These are phyloP conservation scores for Patellifolia procumbens DNA, from an alignment of 179 eudicot genomes.

Conservation along the genomic window DNA sequence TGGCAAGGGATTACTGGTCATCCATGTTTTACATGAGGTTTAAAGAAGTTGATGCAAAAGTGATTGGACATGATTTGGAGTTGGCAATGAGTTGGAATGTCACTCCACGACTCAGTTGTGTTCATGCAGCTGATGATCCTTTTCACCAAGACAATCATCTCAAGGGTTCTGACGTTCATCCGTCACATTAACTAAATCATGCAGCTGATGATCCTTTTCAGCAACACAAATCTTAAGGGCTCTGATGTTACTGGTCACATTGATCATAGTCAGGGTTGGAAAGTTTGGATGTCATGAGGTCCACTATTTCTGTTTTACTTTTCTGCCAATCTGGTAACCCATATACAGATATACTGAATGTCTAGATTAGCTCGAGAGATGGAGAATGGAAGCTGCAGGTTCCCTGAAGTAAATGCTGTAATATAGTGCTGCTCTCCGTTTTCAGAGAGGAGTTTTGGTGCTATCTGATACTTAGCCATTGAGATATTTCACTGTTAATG, in stretches of 20 bases:
- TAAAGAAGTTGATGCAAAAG: slow-evolving; percentile 45
- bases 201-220: slow-evolving; percentile 83
- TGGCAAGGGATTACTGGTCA: slow-evolving; percentile 83
- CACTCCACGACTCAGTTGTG: slow-evolving; percentile 69
- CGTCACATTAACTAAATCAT: slow-evolving; percentile 27
- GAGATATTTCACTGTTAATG: not conserved
- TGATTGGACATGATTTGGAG: slow-evolving; percentile 51
- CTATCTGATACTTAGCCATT: not conserved
- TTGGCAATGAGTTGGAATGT: slow-evolving; percentile 53
- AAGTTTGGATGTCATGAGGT: not conserved
- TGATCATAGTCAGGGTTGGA: not conserved
- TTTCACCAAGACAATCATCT: slow-evolving; percentile 63
- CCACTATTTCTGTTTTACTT: not conserved
- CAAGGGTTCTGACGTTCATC: slow-evolving; percentile 26
- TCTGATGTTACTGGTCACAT: slow-evolving; percentile 15
- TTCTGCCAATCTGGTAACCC: not conserved
- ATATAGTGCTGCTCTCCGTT: not conserved
- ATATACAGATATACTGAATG: not conserved
- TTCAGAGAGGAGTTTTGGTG: not conserved
- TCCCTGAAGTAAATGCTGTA: not conserved
- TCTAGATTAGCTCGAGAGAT: not conserved
- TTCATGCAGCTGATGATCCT: slow-evolving; percentile 74
- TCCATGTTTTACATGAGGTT: slow-evolving; percentile 63
- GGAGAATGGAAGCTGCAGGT: not conserved
- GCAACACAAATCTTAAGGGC: slow-evolving; percentile 49